A percentile compares a stretch with the other conserved stretches of the same genome.
Evolutionary conservation across 257 asterid genomes (phyloP).

Genomic region (Eustoma russellianum): DNA sequence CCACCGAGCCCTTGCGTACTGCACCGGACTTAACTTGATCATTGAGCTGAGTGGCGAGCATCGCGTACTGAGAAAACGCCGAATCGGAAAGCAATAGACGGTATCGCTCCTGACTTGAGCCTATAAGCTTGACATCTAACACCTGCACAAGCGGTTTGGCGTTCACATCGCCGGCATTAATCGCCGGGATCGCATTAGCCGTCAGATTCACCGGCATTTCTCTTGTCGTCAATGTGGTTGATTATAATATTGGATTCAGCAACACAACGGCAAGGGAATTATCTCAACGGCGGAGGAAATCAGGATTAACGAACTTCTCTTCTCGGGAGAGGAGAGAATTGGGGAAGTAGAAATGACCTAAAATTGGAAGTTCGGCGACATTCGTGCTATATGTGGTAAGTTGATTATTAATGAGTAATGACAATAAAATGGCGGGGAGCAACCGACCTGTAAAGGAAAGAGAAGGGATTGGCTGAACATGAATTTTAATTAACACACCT

Average conservation of each 20-base stretch:
- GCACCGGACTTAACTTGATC: constrained; percentile 51
- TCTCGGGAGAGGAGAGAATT: not conserved
- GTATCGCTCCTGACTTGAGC: constrained; percentile 67
- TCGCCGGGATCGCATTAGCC: constrained; percentile 68
- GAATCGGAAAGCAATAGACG: constrained; percentile 78
- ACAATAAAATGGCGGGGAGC: constrained; percentile 7
- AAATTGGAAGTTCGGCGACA: not conserved
- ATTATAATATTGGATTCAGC: not conserved
- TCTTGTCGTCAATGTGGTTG: not conserved
- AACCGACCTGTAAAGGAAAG: constrained; percentile 1
- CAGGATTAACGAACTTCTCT: not conserved
- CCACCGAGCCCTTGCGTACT: constrained; percentile 71
- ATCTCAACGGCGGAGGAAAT: not conserved
- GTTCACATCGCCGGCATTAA: constrained; percentile 68
- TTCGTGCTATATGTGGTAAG: not conserved
- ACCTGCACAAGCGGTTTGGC: constrained; percentile 93
- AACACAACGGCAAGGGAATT: constrained; percentile 10
- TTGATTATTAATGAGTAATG: constrained; percentile 9
- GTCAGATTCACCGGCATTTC: constrained; percentile 65
- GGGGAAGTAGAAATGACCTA: not conserved
- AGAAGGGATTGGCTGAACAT: no score
- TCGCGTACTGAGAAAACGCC: constrained; percentile 60
- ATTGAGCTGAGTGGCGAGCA: constrained; percentile 93
- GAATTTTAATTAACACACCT: no score
- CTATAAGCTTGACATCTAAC: constrained; percentile 65